These are phyloP conservation scores for Anisodus acutangulus DNA, from an alignment of 257 asterid species.

Conservation along the genomic window DNA sequence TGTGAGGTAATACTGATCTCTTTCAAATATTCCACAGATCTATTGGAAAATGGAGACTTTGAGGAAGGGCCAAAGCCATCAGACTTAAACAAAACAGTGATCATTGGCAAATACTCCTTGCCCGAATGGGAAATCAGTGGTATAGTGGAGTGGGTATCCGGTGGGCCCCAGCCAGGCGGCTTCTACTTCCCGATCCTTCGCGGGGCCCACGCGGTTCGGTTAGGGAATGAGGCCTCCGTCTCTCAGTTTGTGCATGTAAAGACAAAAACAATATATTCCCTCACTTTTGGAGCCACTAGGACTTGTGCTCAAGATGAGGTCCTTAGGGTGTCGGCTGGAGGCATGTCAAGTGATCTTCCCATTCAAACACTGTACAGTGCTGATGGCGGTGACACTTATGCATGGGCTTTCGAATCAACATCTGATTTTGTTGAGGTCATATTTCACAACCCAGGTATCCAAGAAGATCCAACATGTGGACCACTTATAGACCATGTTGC, in stretches of 20 bases:
- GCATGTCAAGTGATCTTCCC: conserved; percentile 59
- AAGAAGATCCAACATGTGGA: conserved; percentile 83
- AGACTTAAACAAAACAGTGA: conserved; percentile 58
- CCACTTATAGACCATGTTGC: conserved; percentile 79
- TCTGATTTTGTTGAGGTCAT: conserved; percentile 60
- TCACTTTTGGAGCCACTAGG: conserved; percentile 76
- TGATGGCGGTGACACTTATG: conserved; percentile 83
- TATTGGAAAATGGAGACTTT: conserved; percentile 69
- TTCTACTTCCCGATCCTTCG: conserved; percentile 68
- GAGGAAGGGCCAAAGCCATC: conserved; percentile 64
- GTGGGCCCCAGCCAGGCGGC: conserved; percentile 81
- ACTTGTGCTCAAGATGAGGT: conserved; percentile 84
- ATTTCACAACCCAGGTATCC: conserved; percentile 71
- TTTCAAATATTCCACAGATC: conserved; percentile 39
- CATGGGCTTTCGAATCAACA: conserved; percentile 68
- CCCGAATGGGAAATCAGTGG: conserved; percentile 79
- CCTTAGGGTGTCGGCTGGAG: conserved; percentile 58
- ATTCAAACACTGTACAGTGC: conserved; percentile 73
- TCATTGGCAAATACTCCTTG: conserved; percentile 65
- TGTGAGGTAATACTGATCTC: not conserved
- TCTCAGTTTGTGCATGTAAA: conserved; percentile 58
- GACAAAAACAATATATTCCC: conserved; percentile 43
- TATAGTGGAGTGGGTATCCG: conserved; percentile 65
- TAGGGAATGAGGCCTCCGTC: conserved; percentile 74
- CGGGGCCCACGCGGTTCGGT: conserved; percentile 72